phyloP scores from a whole-genome alignment of 2,329 filamentous ascomycete genomes.

The Exophiala mesophila region DNA sequence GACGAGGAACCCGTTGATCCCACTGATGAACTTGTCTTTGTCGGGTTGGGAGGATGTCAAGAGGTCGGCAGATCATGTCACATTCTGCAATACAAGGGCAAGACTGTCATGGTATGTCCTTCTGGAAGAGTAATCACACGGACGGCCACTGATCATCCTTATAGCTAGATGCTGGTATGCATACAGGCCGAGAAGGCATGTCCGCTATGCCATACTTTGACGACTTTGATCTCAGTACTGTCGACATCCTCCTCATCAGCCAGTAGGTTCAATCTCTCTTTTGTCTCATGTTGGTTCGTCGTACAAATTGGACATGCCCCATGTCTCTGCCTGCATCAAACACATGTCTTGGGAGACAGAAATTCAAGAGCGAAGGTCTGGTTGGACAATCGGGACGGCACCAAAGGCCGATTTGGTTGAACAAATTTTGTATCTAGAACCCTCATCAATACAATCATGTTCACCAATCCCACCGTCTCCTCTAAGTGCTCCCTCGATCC shows the following conservation, averaged over 20 bases:
- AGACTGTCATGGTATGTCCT: conserved; percentile 88
- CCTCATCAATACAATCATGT: conserved; percentile 26
- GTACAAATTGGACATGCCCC: no score
- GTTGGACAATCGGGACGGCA: no score
- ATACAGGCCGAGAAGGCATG: conserved; percentile 78
- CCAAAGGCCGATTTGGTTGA: no score
- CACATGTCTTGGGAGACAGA: no score
- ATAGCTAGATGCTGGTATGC: conserved; percentile 93
- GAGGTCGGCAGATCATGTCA: conserved; percentile 97
- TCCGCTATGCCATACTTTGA: conserved; percentile 95
- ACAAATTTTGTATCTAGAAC: conserved; percentile 17
- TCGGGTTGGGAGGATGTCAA: conserved; percentile 90
- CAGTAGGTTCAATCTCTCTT: conserved; percentile 71
- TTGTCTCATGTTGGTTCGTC: no score
- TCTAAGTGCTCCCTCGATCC: conserved; percentile 4
- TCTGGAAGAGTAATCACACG: conserved; percentile 3
- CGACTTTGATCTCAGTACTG: conserved; percentile 94
- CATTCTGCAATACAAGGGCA: conserved; percentile 98
- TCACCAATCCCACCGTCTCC: conserved; percentile 15
- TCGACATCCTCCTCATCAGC: conserved; percentile 95
- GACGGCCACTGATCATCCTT: conserved; percentile 12
- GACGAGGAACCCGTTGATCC: conserved; percentile 87
- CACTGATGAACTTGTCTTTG: conserved; percentile 87
- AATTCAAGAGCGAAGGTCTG: no score
- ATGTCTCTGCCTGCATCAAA: no score